Evolutionary conservation across 768 basidiomycete genomes (phyloP).

Genomic region (Leucosporidium creatinivorum): DNA sequence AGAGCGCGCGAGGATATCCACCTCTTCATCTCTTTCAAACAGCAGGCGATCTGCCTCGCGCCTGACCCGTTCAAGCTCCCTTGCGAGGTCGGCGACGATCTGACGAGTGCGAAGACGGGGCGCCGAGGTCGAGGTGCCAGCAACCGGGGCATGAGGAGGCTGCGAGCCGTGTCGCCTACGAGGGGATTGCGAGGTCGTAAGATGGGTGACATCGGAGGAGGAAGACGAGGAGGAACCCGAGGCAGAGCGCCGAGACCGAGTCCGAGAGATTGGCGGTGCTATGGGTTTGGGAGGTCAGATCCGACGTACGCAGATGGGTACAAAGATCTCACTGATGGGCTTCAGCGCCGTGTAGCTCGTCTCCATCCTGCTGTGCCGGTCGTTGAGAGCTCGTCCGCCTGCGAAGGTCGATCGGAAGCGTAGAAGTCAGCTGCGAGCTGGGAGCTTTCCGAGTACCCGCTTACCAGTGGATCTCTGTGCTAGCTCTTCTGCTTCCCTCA

Average conservation of each 20-base stretch:
- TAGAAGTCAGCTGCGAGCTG: too few relatives aligned
- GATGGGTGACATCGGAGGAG: not conserved
- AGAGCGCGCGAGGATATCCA: not conserved
- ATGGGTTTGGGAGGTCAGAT: too few relatives aligned
- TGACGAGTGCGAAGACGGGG: not conserved
- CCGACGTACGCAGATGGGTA: not conserved
- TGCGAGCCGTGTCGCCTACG: not conserved
- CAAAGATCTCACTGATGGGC: not conserved
- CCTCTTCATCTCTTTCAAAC: not conserved
- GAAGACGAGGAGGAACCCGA: not conserved
- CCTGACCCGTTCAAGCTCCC: not conserved
- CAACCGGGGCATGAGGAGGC: not conserved
- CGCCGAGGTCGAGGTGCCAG: not conserved
- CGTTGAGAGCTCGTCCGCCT: not conserved
- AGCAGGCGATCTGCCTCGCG: not conserved
- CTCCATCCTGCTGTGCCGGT: not conserved
- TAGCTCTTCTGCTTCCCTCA: constrained; percentile 10
- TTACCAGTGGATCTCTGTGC: not conserved
- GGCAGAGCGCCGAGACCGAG: not conserved
- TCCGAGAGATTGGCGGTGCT: not conserved
- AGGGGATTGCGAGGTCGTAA: not conserved
- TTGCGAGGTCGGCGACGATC: not conserved
- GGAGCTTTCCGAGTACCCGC: too few relatives aligned
- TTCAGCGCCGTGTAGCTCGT: not conserved
- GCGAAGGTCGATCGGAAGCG: not conserved